Conservation (phyloP, 768 basidiomycete species). For the Suillus fuscotomentosus region DNA sequence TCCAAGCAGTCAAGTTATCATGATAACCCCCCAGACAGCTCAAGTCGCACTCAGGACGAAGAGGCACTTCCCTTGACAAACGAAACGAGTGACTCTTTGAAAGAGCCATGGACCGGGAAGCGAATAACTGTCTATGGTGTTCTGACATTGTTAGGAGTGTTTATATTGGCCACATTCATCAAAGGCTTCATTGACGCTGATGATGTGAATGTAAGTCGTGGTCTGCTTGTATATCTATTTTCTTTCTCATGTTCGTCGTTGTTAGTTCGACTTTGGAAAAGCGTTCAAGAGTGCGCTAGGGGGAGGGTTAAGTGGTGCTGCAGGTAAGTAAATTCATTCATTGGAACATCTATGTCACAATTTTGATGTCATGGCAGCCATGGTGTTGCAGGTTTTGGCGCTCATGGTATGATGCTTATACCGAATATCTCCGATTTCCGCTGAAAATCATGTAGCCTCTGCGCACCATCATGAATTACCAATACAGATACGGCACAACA, state of each 20-base stretch:
- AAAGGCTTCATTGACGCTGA: slow-evolving; percentile 71
- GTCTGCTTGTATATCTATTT: slow-evolving; percentile 28
- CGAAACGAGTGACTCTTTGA: slow-evolving; percentile 4
- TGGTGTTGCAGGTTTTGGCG: slow-evolving; percentile 90
- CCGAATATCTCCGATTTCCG: no score
- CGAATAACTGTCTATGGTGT: slow-evolving; percentile 28
- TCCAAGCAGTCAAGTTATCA: slow-evolving; percentile 18
- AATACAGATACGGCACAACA: slow-evolving; percentile 85
- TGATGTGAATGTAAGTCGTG: slow-evolving; percentile 58
- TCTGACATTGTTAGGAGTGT: slow-evolving; percentile 34
- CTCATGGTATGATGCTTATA: slow-evolving; percentile 55
- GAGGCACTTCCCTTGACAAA: slow-evolving; percentile 10
- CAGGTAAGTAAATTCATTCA: slow-evolving; percentile 43
- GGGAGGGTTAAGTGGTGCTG: slow-evolving; percentile 88
- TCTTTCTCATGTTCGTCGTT: slow-evolving; percentile 40
- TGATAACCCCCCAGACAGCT: slow-evolving; percentile 1
- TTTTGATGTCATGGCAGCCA: slow-evolving; percentile 47
- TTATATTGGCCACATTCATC: slow-evolving; percentile 52
- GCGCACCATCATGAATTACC: slow-evolving; percentile 98
- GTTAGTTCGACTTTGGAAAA: slow-evolving; percentile 74
- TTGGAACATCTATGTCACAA: slow-evolving; percentile 3
- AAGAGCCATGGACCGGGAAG: slow-evolving; percentile 10
- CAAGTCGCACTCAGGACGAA: slow-evolving; percentile 9
- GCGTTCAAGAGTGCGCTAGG: slow-evolving; percentile 84
- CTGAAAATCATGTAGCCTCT: slow-evolving; percentile 53